These are phyloP conservation scores for Pharus latifolius DNA, from an alignment of 176 grass and related monocot species.

Conservation along the genomic window DNA sequence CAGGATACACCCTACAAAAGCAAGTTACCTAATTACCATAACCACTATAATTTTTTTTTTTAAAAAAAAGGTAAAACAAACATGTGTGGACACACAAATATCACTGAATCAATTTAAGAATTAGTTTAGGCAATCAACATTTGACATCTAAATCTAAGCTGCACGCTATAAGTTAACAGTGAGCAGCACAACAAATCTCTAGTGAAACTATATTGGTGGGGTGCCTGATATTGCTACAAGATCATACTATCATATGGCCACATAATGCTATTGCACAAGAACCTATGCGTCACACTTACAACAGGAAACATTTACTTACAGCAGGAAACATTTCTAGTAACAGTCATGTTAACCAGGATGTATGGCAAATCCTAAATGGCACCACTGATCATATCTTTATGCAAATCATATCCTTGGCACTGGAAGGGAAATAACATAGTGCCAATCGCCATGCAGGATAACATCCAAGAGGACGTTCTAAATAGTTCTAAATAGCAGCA, in stretches of 20 bases:
- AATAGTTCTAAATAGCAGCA: no score
- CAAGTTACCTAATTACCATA: neutral
- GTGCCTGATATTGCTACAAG: no score
- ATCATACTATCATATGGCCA: neutral
- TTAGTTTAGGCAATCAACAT: neutral
- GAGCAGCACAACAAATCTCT: no score
- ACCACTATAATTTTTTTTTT: neutral
- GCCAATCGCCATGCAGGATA: neutral
- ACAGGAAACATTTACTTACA: neutral
- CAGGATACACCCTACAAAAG: slow-evolving; percentile 12
- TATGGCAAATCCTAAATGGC: neutral
- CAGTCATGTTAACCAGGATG: neutral
- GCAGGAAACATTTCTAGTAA: no score
- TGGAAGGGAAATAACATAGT: neutral
- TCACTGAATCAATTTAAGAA: neutral
- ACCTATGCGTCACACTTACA: neutral
- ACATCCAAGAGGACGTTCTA: no score
- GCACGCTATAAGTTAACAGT: neutral
- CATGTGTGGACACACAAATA: neutral
- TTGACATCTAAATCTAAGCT: neutral
- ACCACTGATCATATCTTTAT: neutral
- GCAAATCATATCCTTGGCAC: no score
- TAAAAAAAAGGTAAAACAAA: neutral
- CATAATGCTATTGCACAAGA: neutral
- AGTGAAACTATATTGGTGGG: no score